Base-by-base conservation (phyloP, 2,329 filamentous ascomycete genomes). In the Botrytis aclada region DNA sequence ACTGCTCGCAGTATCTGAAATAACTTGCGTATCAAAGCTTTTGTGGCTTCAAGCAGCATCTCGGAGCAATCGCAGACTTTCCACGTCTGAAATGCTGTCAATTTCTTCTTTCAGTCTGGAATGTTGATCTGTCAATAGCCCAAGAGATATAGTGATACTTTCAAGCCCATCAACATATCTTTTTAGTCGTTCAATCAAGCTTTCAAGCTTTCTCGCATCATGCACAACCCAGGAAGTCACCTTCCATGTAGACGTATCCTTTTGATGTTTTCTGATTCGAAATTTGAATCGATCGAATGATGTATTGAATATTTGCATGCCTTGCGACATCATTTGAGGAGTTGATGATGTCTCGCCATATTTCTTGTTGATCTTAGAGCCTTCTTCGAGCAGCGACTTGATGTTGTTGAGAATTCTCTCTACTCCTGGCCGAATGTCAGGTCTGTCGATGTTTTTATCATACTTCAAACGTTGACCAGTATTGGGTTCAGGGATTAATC, bases 151-250 rank as follows among this genome's bases (percentile, higher is more conserved):
- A 0, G 78, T 78, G 29, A 77, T 74, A 7, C 65, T 76, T 51
- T 79, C 77, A 10, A 79, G 73, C 12, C 74, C 76, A 43, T 79
- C 76, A 12, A 79, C n/a, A 39, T 77, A 76, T 20, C 73, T 72
- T 4, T 66, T 72, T 9, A 79, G 72, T 1, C 70, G 74, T 12
- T 69, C 72, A 18, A 80, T 74, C 9, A 76, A 71, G 5, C 18
- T 37, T 45, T 76, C 72, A 62, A 80, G 79, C 22, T 76, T 76
- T 9, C 64, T 47, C 0, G 66, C 72, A 63, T 79, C 76, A 37
- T 77, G 73, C 20, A 80, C 67, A 0, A 76, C 74, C 76, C 77
- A 79, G 41, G 73, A 62, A 1, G 76, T 79, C 4, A 77, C 76
- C 3, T 74, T 75, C 74, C 74, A 77, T 7, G 70, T 60, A 5